Conservation (phyloP, 352 stramenopile genomes). For the Phytophthora rubi region DNA sequence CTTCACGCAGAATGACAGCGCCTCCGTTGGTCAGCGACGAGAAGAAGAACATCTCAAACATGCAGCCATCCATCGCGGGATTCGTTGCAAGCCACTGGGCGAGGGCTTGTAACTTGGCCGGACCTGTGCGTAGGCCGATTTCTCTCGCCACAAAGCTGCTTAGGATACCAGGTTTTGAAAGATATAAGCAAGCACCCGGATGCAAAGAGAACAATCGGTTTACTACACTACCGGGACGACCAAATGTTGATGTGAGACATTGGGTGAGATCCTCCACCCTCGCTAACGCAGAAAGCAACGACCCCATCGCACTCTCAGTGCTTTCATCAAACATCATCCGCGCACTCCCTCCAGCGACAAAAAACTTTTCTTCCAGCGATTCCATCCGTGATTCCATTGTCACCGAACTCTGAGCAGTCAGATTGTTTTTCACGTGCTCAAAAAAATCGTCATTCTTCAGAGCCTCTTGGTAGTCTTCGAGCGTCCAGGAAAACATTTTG, state of each 20-base stretch:
- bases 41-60: neutral
- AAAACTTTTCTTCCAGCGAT: constrained; percentile 9
- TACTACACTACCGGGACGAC: neutral
- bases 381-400: neutral
- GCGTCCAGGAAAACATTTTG: too few relatives aligned
- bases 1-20: too few relatives aligned
- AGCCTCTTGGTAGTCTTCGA: too few relatives aligned
- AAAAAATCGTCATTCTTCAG: too few relatives aligned
- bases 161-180: neutral
- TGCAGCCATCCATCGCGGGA: constrained; percentile 11
- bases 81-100: neutral
- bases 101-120: constrained; percentile 1
- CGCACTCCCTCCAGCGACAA: constrained; percentile 8
- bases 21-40: too few relatives aligned
- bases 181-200: too few relatives aligned
- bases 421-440: too few relatives aligned
- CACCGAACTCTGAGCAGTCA: too few relatives aligned
- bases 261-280: neutral
- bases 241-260: neutral
- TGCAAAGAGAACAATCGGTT: constrained; percentile 10
- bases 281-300: neutral
- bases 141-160: constrained; percentile 11
- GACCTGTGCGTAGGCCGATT: neutral
- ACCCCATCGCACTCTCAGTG: neutral
- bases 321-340: constrained; percentile 16